Percentiles rank a stretch among this genome's conserved stretches.
Evolutionary conservation across 2,329 filamentous ascomycete species (phyloP).

Genomic region (Trichothecium roseum): DNA sequence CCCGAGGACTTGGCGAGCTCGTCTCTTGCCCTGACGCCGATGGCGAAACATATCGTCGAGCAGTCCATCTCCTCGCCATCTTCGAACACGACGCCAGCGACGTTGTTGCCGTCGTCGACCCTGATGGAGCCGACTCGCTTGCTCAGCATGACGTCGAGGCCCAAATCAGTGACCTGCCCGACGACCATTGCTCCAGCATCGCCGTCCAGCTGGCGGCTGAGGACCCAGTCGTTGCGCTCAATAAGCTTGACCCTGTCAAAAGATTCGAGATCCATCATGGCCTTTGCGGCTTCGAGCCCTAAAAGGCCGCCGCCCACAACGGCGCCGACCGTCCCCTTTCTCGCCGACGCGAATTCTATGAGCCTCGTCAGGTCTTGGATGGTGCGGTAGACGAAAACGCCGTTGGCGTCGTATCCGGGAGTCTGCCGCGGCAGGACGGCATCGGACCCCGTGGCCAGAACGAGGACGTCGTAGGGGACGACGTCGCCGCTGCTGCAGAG

Average conservation of each 20-base stretch:
- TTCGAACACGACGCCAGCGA: conserved; percentile 68
- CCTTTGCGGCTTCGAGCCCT: conserved; percentile 81
- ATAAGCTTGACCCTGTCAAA: conserved; percentile 68
- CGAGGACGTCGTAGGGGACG: conserved; percentile 68
- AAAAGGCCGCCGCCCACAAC: conserved; percentile 80
- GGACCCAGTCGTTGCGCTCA: conserved; percentile 73
- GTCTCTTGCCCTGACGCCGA: conserved; percentile 74
- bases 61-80: conserved; percentile 70
- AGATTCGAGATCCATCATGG: conserved; percentile 75
- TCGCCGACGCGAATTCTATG: conserved; percentile 49
- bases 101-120: conserved; percentile 54
- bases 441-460: conserved; percentile 79
- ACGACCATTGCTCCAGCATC: conserved; percentile 77
- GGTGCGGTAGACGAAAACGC: conserved; percentile 82
- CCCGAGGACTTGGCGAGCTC: conserved; percentile 61
- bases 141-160: conserved; percentile 69
- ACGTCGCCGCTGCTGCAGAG: conserved; percentile 58
- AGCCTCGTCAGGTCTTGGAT: conserved; percentile 56
- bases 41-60: conserved; percentile 79
- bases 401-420: conserved; percentile 67
- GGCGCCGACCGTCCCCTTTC: conserved; percentile 58
- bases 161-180: conserved; percentile 68
- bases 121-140: conserved; percentile 66
- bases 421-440: conserved; percentile 63
- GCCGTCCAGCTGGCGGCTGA: conserved; percentile 71